These are phyloP conservation scores for Trichoderma reesei DNA, from an alignment of 495 filamentous ascomycete species.

Conservation along the genomic window DNA sequence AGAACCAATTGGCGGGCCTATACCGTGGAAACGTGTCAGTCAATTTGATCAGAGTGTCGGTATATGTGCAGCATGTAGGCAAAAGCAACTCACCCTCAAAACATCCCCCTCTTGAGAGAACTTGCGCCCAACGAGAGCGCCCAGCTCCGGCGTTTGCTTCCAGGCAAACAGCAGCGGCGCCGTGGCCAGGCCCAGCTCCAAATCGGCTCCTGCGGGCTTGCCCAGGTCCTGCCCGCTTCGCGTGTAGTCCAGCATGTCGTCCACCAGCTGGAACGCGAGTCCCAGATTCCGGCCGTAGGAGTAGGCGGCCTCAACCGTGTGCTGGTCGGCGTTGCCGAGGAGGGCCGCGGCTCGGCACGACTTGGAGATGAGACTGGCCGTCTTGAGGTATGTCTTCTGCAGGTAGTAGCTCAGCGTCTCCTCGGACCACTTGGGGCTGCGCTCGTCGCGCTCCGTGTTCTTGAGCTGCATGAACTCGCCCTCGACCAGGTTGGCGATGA, in stretches of 20 bases:
- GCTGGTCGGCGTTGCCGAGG: constrained; percentile 63
- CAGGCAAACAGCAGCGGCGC: constrained; percentile 92
- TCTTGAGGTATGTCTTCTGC: constrained; percentile 98
- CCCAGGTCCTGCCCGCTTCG: constrained; percentile 73
- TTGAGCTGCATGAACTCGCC: constrained; percentile 99
- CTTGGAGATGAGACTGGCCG: constrained; percentile 89
- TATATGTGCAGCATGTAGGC: no score
- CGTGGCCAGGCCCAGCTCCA: constrained; percentile 91
- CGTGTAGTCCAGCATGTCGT: constrained; percentile 97
- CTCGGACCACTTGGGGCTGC: constrained; percentile 69
- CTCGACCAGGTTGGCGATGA: constrained; percentile 95
- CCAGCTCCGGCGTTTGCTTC: constrained; percentile 79
- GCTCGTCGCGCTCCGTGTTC: constrained; percentile 84
- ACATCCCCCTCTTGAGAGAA: constrained; percentile 80
- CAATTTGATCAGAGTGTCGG: constrained; percentile 9
- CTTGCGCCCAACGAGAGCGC: constrained; percentile 82
- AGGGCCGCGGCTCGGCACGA: constrained; percentile 84
- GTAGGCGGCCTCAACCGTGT: constrained; percentile 85
- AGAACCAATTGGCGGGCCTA: constrained; percentile 80
- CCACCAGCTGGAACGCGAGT: constrained; percentile 93
- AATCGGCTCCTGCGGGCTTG: constrained; percentile 88
- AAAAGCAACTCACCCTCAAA: constrained; percentile 48
- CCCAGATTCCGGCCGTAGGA: constrained; percentile 85
- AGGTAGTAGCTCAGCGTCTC: constrained; percentile 87
- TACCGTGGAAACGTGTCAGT: constrained; percentile 14